phyloP scores from a whole-genome alignment of 2,329 filamentous ascomycete genomes.

The Claviceps sp. region DNA sequence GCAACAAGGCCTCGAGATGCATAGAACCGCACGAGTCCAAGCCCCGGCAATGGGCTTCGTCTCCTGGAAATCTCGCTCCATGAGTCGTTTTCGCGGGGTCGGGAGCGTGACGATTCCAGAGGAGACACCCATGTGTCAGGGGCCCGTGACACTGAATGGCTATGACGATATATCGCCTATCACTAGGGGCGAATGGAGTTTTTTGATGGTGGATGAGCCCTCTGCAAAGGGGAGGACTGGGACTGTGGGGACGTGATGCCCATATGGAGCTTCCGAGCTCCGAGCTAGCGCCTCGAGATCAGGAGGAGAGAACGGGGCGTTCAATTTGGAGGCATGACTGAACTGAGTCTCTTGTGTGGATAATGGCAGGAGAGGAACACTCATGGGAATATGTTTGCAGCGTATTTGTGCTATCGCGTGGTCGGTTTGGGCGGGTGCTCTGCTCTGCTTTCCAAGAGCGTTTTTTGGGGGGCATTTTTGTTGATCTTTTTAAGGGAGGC shows the following conservation, averaged over 20 bases:
- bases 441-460: too few relatives aligned
- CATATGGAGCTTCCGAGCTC: background rate
- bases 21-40: too few relatives aligned
- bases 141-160: constrained; percentile 42
- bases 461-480: too few relatives aligned
- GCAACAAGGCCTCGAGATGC: too few relatives aligned
- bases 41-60: constrained; percentile 11
- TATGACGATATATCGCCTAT: constrained; percentile 50
- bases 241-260: constrained; percentile 38
- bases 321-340: too few relatives aligned
- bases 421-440: too few relatives aligned
- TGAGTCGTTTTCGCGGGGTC: constrained; percentile 28
- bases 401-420: too few relatives aligned
- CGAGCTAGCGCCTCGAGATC: background rate
- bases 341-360: too few relatives aligned
- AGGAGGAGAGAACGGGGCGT: too few relatives aligned
- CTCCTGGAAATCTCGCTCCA: constrained; percentile 23
- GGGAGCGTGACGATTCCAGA: constrained; percentile 10
- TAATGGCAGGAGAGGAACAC: too few relatives aligned
- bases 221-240: constrained; percentile 31
- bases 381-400: too few relatives aligned
- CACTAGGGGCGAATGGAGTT: constrained; percentile 49
- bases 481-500: too few relatives aligned
- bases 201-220: constrained; percentile 38
- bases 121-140: constrained; percentile 17